These are phyloP conservation scores for Tetracentron sinense DNA, from an alignment of 164 flowering plant genomes.

Conservation along the genomic window DNA sequence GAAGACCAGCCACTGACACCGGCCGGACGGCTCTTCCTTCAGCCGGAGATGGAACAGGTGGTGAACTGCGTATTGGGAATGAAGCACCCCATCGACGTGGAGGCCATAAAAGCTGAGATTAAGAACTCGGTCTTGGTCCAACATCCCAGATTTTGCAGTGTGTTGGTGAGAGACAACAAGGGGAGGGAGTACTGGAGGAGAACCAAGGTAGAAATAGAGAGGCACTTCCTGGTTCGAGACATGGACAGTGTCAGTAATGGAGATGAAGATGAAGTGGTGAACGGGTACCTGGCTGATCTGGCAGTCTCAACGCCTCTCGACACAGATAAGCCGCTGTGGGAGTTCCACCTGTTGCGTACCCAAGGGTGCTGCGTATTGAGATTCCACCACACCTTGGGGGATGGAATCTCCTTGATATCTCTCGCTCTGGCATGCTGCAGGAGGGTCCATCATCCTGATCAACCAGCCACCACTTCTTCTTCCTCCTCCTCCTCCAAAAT, in stretches of 20 bases:
- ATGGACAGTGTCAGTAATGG: neutral
- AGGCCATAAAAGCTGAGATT: conserved; percentile 27
- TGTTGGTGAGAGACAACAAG: conserved; percentile 41
- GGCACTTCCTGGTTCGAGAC: conserved; percentile 38
- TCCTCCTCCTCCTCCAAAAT: neutral
- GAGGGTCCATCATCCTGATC: conserved; percentile 24
- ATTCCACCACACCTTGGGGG: conserved; percentile 69
- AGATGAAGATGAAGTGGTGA: conserved; percentile 19
- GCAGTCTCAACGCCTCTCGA: conserved; percentile 42
- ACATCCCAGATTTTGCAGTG: conserved; percentile 61
- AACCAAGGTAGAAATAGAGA: conserved; percentile 39
- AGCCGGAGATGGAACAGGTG: conserved; percentile 38
- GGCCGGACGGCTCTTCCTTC: conserved; percentile 49
- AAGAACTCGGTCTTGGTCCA: conserved; percentile 28
- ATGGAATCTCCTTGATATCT: conserved; percentile 68
- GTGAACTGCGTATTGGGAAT: conserved; percentile 40
- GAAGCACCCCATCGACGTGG: conserved; percentile 30
- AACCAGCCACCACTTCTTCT: conserved; percentile 22
- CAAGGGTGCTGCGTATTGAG: conserved; percentile 41
- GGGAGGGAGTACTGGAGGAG: conserved; percentile 51
- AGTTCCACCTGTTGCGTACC: conserved; percentile 42
- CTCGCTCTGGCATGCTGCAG: conserved; percentile 43
- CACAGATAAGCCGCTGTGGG: conserved; percentile 64
- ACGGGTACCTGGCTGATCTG: conserved; percentile 51
- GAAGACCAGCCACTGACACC: conserved; percentile 57